Base-by-base conservation (phyloP, 2,329 filamentous ascomycete genomes). In the Talaromyces funiculosus region DNA sequence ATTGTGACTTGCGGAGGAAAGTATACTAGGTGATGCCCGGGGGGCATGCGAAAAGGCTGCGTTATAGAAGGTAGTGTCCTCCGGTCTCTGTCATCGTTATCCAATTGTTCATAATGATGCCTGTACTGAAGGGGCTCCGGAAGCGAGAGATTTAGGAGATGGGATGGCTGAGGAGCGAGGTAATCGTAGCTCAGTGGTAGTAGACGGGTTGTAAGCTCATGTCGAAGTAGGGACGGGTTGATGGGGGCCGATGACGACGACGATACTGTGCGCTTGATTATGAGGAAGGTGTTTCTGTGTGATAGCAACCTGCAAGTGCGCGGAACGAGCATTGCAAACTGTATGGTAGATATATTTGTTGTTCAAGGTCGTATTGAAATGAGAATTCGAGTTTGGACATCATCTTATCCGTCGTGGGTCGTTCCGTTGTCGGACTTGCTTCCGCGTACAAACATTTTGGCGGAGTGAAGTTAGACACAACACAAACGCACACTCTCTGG, bases 21-120 rank as follows among this genome's bases (percentile, higher is more conserved):
- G 78, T 95, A 95, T 65, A 93, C 85, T 37, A 96, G 81, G 73
- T 97, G 92, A 72, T 95, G 87, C 37, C 88, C 89, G 16, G 67
- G 61, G 5, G 74, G 69, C 62, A 77, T 63, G 18, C 61, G 66
- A n/a, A 53, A 60, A 14, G 70, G 68, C 3, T 64, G 62, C 10
- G 62, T 67, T 61, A 71, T 69, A 38, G 71, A 77, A 64, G 71
- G 75, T 38, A 75, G 69, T 63, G 54, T 68, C 66, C 64, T 69
- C 67, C 67, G 65, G 4, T 42, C 47, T 63, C 67, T 53, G 45
- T 64, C 20, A 64, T 62, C 26, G 63, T 58, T 71, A n/a, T 47
- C n/a, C n/a, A 2, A 22, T 8, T 51, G 65, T 62, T 37, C 35
- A 3, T 69, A 69, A 59, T 60, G 65, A 63, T 24, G 64, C 62